Percentiles rank a stretch among this genome's conserved stretches.
Evolutionary conservation across 805 yeast species (phyloP).

Genomic region (Ogataea trehaloabstinens): DNA sequence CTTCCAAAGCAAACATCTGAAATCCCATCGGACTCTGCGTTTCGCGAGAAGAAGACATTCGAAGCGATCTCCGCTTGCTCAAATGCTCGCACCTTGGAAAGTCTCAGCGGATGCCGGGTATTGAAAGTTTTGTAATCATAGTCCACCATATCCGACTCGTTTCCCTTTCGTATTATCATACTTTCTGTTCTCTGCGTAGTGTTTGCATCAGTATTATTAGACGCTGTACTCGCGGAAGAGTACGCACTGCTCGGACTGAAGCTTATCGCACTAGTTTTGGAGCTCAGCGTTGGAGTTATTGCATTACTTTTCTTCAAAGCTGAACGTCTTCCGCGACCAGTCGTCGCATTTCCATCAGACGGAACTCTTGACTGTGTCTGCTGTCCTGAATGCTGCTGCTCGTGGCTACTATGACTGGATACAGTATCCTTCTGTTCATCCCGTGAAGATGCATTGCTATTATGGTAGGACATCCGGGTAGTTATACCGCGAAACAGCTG

Average conservation of each 20-base stretch:
- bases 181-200: conserved; percentile 21
- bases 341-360: conserved; percentile 2
- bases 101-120: conserved; percentile 31
- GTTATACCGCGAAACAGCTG: conserved; percentile 35
- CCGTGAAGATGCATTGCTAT: conserved; percentile 11
- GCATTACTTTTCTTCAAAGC: conserved; percentile 19
- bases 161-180: conserved; percentile 23
- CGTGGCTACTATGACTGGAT: conserved; percentile 3
- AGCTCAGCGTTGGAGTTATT: conserved; percentile 23
- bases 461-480: conserved; percentile 28
- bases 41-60: conserved; percentile 28
- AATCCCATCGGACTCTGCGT: conserved; percentile 17
- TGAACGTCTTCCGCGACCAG: conserved; percentile 3
- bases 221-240: conserved; percentile 19
- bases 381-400: conserved; percentile 4
- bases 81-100: conserved; percentile 34
- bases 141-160: conserved; percentile 25
- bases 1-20: conserved; percentile 4
- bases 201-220: conserved; percentile 18
- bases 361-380: conserved; percentile 1
- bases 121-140: conserved; percentile 36
- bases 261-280: conserved; percentile 16
- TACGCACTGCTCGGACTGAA: conserved; percentile 24
- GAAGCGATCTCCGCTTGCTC: conserved; percentile 37
- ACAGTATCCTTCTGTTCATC: conserved; percentile 19